phyloP scores from a whole-genome alignment of 306 rosid species.

The Betula pendula region DNA sequence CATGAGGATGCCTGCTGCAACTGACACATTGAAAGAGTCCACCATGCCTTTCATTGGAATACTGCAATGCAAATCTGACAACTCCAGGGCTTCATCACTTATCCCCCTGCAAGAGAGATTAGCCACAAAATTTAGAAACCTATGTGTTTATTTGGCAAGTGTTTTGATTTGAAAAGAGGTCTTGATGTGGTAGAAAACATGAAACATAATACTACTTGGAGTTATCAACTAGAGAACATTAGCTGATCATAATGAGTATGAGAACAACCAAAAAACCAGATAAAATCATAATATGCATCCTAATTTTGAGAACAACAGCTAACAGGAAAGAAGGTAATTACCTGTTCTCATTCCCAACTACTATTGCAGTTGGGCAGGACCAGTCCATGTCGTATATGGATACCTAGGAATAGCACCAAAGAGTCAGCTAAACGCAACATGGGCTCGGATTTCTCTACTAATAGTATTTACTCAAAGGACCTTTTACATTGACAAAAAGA shows the following conservation, averaged over 20 bases:
- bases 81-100: constrained; percentile 78
- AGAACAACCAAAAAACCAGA: not conserved
- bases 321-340: constrained; percentile 31
- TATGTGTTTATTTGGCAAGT: too few relatives aligned
- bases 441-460: not conserved
- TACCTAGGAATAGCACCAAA: constrained; percentile 50
- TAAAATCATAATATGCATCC: constrained; percentile 7
- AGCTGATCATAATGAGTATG: too few relatives aligned
- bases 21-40: constrained; percentile 92
- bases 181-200: too few relatives aligned
- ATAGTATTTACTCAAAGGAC: not conserved
- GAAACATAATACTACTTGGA: too few relatives aligned
- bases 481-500: not conserved
- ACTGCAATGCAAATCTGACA: constrained; percentile 84
- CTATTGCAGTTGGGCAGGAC: constrained; percentile 86
- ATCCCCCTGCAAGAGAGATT: constrained; percentile 64
- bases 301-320: not conserved
- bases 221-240: not conserved
- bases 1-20: constrained; percentile 95
- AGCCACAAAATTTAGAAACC: not conserved
- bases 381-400: constrained; percentile 83
- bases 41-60: constrained; percentile 97
- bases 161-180: too few relatives aligned
- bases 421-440: constrained; percentile 16
- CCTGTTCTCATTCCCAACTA: constrained; percentile 90